phyloP scores from a whole-genome alignment of 805 yeast species.

The Schizosaccharomyces lindneri region DNA sequence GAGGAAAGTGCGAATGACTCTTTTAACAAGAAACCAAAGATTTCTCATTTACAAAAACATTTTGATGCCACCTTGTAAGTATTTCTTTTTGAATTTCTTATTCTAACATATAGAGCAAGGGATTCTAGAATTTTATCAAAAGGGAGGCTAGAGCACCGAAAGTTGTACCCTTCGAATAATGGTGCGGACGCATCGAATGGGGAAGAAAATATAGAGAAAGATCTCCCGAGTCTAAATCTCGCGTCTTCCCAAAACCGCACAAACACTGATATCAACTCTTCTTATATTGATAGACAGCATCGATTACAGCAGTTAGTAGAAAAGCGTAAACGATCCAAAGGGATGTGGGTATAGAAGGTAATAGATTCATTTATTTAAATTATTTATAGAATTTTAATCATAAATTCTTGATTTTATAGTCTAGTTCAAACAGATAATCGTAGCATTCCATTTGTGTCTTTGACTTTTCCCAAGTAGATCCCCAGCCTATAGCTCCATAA shows the following conservation, averaged over 20 bases:
- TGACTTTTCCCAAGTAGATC: slow-evolving; percentile 75
- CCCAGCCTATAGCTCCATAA: slow-evolving; percentile 93
- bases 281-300: background rate
- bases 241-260: background rate
- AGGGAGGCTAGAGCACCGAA: too few relatives aligned
- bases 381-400: background rate
- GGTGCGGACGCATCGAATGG: too few relatives aligned
- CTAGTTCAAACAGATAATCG: background rate
- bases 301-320: background rate
- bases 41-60: too few relatives aligned
- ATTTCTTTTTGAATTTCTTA: too few relatives aligned
- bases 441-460: slow-evolving; percentile 17
- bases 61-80: too few relatives aligned
- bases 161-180: too few relatives aligned
- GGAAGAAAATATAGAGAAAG: background rate
- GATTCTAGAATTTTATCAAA: too few relatives aligned
- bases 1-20: too few relatives aligned
- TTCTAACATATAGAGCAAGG: too few relatives aligned
- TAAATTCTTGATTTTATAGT: background rate
- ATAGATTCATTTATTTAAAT: too few relatives aligned
- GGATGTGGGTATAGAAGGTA: background rate
- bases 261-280: background rate
- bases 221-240: background rate
- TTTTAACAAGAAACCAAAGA: too few relatives aligned
- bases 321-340: background rate